phyloP scores from a whole-genome alignment of 441 rosid species.

The Arabidopsis hybrid region DNA sequence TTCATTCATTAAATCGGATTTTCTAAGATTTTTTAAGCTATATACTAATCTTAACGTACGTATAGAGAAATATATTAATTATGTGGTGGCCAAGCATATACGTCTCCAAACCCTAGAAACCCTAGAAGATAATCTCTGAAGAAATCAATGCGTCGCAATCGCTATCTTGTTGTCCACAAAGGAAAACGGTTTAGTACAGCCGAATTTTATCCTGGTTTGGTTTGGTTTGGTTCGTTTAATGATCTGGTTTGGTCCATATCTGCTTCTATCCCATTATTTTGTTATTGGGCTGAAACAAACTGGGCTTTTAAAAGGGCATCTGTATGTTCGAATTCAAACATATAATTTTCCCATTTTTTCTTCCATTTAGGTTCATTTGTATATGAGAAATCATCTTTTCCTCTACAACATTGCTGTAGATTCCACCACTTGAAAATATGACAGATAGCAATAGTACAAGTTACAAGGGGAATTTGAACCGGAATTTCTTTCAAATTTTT shows the following conservation, averaged over 20 bases:
- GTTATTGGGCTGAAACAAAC: background rate
- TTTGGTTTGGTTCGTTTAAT: background rate
- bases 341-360: too few species aligned
- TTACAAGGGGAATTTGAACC: too few species aligned
- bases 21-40: constrained; percentile 23
- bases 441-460: too few species aligned
- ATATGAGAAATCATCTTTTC: too few species aligned
- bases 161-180: constrained; percentile 1
- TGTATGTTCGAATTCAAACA: background rate
- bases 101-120: constrained; percentile 15
- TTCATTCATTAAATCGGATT: constrained; percentile 8
- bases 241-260: background rate
- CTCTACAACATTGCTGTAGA: too few species aligned
- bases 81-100: constrained; percentile 25
- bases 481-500: too few species aligned
- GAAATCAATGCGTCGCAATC: background rate
- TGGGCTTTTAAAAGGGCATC: background rate
- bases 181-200: background rate
- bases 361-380: too few species aligned
- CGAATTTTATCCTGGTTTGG: background rate
- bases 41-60: constrained; percentile 16
- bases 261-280: background rate
- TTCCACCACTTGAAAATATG: too few species aligned
- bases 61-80: constrained; percentile 20
- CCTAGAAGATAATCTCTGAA: constrained; percentile 8